Base-by-base conservation (phyloP, 306 rosid genomes). In the Cicer chorassanicum region DNA sequence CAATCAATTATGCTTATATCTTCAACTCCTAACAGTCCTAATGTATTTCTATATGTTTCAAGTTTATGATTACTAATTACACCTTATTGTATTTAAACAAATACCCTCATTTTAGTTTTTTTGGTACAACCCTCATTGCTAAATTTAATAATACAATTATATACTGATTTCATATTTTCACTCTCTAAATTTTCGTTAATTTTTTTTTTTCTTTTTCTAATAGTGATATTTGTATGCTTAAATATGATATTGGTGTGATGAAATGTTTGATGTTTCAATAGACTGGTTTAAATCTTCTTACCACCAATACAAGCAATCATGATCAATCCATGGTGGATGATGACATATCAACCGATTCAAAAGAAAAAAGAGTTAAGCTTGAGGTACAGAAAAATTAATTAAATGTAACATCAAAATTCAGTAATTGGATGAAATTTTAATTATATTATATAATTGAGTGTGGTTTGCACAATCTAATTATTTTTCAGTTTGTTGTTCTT, bases 231-330 rank as follows among this genome's bases (percentile, higher is more conserved):
- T 5, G 40, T 57, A 24, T n/a, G 14, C 14, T 0, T 49, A 8
- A 21, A 5, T 59, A 8, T 34, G 6, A 12, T 43, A 19, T 55
- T 62, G 55, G 7, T 64, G 39, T 6, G 9, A 6, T 73, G 54
- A 34, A 67, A 67, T 57, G 12, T 67, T 36, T 18, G 1, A 50
- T 34, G 39, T 29, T 16, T 65, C 8, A 18, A 6, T 53, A 94
- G 97, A 94, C 98, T 21, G 96, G 93, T 15, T 82, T 94, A 80
- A 86, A 90, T 91, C 98, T 94, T 66, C 89, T 86, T 6, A 90
- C 91, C 4, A 85, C 93, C 29, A 88, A 89, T 78, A 83, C 87
- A 0, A 73, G 81, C 57, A 85, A 85, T 50, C 93, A 94, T 50
- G 95, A 94, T 38, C 93, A 83, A 65, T 84, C 95, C 46, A 64